Evolutionary conservation across 805 yeast genomes (phyloP), one percentile per base, ranked within the genome.

Genomic region (Metschnikowia lunata): DNA sequence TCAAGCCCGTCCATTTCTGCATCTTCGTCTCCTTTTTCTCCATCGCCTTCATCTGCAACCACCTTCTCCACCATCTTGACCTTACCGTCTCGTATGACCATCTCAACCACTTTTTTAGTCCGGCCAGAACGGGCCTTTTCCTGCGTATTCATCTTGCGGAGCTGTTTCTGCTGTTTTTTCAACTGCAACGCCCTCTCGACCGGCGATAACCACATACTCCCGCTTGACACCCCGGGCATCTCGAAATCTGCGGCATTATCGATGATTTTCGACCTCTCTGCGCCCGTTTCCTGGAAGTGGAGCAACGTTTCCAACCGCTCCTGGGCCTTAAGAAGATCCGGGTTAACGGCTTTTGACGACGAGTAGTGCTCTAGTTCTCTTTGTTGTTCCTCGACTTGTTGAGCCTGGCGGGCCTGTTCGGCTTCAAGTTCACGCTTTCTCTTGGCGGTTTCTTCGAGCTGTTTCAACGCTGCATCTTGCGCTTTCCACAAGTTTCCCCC

Each of bases 241-340:
- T 87, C 95, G 60, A 78, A 88, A 60, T 93, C 99, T 6, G 95
- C 80, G 0, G 95, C 97, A 59, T 88, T 83, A 60, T 93, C 99
- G 33, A 95, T 90, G 50, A 93, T 88, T 54, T 79, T 80, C 0
- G 99, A 93, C 60, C 99, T 74, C 61, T 88, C 95, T 1, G 90
- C 87, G 7, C 95, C 86, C 13, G 90, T 81, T 2, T 79, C 87
- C 61, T 93, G 99, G 62, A 82, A 93, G 49, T 80, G 76, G 36
- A 93, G 68, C 38, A 93, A 66, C 29, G 79, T 83, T 29, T 87
- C 86, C 39, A 93, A 67, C 40, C 90, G 70, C 36, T 78, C 79
- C 53, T 86, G 84, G 0, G 99, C 99, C 44, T 72, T 72, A 4
- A 70, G 51, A 31, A 87, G 64, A 34, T 83, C 90, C 0, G 78